Evolutionary conservation across 352 stramenopile species (phyloP).

Genomic region (Achlya hypogyna): DNA sequence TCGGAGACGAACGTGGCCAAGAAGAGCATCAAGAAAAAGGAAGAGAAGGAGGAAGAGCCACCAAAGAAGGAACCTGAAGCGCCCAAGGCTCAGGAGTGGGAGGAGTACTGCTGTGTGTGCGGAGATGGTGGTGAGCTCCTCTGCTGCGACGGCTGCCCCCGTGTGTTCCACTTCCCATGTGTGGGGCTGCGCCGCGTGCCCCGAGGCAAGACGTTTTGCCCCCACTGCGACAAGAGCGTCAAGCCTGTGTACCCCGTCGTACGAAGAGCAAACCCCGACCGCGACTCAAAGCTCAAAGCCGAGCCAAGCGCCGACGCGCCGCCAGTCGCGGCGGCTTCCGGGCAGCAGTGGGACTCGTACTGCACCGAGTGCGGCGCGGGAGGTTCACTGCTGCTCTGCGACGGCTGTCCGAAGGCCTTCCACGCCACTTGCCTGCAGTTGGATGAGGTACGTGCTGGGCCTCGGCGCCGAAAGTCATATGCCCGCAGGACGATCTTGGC

Average conservation of each 20-base stretch:
- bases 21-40: constrained; percentile 57
- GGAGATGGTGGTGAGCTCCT: constrained; percentile 14
- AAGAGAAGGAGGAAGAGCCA: constrained; percentile 28
- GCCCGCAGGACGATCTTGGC: background rate
- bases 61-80: constrained; percentile 28
- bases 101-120: constrained; percentile 21
- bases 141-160: constrained; percentile 17
- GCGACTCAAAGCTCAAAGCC: background rate
- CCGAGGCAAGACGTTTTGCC: constrained; percentile 80
- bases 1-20: constrained; percentile 47
- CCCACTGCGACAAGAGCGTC: constrained; percentile 60
- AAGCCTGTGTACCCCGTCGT: constrained; percentile 48
- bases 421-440: constrained; percentile 81
- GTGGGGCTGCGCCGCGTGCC: constrained; percentile 43
- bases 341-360: constrained; percentile 82
- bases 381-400: constrained; percentile 86
- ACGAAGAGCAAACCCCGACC: constrained; percentile 12
- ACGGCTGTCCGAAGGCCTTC: constrained; percentile 87
- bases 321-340: constrained; percentile 28
- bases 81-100: constrained; percentile 8
- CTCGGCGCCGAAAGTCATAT: background rate
- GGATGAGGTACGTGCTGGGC: constrained; percentile 23
- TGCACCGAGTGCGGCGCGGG: constrained; percentile 80
- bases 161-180: constrained; percentile 17
- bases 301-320: background rate